Evolutionary conservation across 352 stramenopile species (phyloP).

Genomic region (Pythium periplocum): DNA sequence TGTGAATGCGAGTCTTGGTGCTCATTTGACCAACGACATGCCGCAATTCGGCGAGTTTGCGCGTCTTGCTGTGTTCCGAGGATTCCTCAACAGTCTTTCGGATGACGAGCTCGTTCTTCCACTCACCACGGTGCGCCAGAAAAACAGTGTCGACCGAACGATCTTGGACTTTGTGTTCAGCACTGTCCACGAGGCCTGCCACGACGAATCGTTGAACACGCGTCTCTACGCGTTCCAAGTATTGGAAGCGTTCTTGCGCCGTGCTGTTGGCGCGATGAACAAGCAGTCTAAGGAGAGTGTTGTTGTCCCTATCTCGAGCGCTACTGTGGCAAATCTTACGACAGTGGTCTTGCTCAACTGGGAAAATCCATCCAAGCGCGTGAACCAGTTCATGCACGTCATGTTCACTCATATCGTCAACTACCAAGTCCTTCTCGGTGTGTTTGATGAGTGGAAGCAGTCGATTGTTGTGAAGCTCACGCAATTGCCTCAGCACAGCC

Average conservation of each 20-base stretch:
- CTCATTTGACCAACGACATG: constrained; percentile 34
- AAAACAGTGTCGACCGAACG: background rate
- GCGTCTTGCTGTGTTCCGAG: constrained; percentile 61
- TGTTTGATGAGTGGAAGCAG: constrained; percentile 44
- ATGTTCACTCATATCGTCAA: constrained; percentile 74
- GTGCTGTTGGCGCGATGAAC: constrained; percentile 37
- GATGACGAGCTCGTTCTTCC: constrained; percentile 37
- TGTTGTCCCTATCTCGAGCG: background rate
- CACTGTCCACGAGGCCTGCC: constrained; percentile 43
- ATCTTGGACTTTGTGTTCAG: constrained; percentile 55
- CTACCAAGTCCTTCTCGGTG: constrained; percentile 37
- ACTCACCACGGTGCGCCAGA: background rate
- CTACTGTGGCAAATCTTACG: constrained; percentile 45
- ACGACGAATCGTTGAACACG: constrained; percentile 56
- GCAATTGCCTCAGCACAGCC: constrained; percentile 49
- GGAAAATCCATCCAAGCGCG: constrained; percentile 80
- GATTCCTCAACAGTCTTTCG: constrained; percentile 56
- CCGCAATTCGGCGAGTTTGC: constrained; percentile 42
- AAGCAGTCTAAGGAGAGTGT: constrained; percentile 12
- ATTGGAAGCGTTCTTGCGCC: constrained; percentile 66
- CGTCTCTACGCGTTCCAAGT: constrained; percentile 81
- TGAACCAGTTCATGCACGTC: constrained; percentile 84
- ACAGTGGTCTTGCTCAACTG: constrained; percentile 69
- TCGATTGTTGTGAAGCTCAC: constrained; percentile 42
- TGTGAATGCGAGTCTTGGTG: constrained; percentile 7